Conservation (phyloP, 169 alveolate genomes). For the Miamiensis avidus region DNA sequence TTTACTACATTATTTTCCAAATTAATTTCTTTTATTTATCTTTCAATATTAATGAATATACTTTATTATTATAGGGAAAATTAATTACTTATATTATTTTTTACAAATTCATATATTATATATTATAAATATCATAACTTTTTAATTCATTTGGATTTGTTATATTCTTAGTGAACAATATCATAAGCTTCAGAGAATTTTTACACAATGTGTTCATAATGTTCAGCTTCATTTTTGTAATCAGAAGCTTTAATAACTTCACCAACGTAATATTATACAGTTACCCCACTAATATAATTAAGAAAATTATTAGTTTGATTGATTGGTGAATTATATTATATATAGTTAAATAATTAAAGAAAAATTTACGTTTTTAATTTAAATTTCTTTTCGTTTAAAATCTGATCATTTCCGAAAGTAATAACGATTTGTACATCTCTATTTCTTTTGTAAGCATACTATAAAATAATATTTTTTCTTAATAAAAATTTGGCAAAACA, state of each 20-base stretch:
- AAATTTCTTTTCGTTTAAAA: slow-evolving; percentile 36
- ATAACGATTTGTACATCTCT: slow-evolving; percentile 19
- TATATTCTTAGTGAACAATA: neutral
- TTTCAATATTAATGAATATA: no score
- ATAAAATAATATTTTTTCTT: neutral
- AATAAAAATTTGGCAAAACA: neutral
- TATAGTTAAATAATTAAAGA: neutral
- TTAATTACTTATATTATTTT: no score
- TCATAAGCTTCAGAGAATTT: slow-evolving; percentile 9
- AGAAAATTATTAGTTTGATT: neutral
- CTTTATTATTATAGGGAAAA: no score
- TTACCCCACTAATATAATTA: neutral
- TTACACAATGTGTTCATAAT: slow-evolving; percentile 1
- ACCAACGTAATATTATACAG: slow-evolving; percentile 8
- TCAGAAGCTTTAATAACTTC: slow-evolving; percentile 21
- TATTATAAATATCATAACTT: no score
- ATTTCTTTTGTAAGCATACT: slow-evolving; percentile 39
- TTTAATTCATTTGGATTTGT: neutral
- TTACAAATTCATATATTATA: no score
- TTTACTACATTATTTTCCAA: no score
- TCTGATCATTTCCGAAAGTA: slow-evolving; percentile 36
- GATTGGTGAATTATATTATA: neutral
- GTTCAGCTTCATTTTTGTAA: slow-evolving; percentile 8
- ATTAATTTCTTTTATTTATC: no score
- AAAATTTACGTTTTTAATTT: neutral